Evolutionary conservation across 805 yeast genomes (phyloP).

Genomic region (Teunomyces tritomae): DNA sequence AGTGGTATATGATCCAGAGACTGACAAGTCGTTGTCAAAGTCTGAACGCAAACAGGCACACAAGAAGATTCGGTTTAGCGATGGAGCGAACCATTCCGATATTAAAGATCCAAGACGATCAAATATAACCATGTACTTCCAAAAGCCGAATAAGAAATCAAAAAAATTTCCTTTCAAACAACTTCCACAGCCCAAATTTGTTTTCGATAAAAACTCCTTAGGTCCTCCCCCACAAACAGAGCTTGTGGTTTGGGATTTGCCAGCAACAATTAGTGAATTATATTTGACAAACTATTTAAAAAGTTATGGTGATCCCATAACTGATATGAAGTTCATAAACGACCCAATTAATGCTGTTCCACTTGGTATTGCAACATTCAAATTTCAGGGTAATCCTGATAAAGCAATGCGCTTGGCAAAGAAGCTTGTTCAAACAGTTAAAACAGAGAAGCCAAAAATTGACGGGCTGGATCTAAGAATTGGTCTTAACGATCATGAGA

Average conservation of each 20-base stretch:
- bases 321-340: conserved; percentile 54
- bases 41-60: conserved; percentile 27
- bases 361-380: conserved; percentile 64
- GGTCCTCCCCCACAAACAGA: conserved; percentile 75
- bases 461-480: conserved; percentile 55
- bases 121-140: conserved; percentile 25
- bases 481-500: conserved; percentile 48
- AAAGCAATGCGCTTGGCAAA: conserved; percentile 41
- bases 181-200: conserved; percentile 41
- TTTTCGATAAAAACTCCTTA: conserved; percentile 67
- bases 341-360: conserved; percentile 81
- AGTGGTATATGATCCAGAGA: conserved; percentile 50
- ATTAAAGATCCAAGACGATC: conserved; percentile 44
- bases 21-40: conserved; percentile 33
- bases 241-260: conserved; percentile 66
- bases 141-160: conserved; percentile 37
- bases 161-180: conserved; percentile 43
- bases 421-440: conserved; percentile 24
- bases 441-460: conserved; percentile 36
- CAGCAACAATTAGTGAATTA: conserved; percentile 48
- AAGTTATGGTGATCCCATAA: conserved; percentile 58
- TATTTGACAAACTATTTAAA: conserved; percentile 51
- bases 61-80: conserved; percentile 42
- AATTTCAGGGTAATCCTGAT: conserved; percentile 55
- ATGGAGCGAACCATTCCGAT: conserved; percentile 11